phyloP scores from a whole-genome alignment of 1,284 basidiomycete genomes.

The Exobasidium cylindrosporum region DNA sequence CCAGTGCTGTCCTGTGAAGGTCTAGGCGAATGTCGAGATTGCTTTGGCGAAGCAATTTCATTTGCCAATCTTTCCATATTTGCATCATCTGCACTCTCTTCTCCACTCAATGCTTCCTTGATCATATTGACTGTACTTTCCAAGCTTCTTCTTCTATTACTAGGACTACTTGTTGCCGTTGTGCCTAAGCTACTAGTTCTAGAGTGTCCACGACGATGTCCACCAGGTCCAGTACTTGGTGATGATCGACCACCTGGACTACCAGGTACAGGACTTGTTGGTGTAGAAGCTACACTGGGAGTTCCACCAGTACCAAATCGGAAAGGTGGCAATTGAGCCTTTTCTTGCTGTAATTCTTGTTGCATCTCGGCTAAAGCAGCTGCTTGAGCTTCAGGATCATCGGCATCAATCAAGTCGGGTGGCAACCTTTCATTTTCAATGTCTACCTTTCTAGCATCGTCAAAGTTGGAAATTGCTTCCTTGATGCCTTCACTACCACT shows the following conservation, averaged over 20 bases:
- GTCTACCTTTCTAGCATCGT: constrained; percentile 95
- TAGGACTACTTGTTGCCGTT: constrained; percentile 84
- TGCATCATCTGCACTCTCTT: constrained; percentile 39
- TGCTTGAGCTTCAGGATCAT: constrained; percentile 65
- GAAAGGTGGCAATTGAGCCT: background rate
- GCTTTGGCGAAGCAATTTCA: constrained; percentile 33
- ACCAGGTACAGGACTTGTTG: background rate
- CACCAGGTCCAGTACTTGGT: constrained; percentile 3
- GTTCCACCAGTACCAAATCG: background rate
- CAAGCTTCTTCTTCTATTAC: constrained; percentile 82
- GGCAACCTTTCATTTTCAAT: constrained; percentile 89
- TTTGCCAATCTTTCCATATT: constrained; percentile 42
- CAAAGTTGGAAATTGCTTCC: constrained; percentile 88
- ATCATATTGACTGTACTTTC: constrained; percentile 96
- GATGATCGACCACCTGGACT: background rate
- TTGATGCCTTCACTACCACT: constrained; percentile 92
- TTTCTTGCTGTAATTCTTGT: constrained; percentile 1
- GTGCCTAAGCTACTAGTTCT: constrained; percentile 89
- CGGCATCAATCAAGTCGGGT: constrained; percentile 87
- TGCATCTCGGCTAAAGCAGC: constrained; percentile 58
- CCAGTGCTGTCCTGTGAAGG: background rate
- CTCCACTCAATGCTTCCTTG: constrained; percentile 59
- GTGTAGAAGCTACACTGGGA: background rate
- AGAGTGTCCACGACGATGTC: constrained; percentile 68
- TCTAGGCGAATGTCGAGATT: background rate